phyloP scores from a whole-genome alignment of 805 yeast genomes.

The Starmerella floricola region DNA sequence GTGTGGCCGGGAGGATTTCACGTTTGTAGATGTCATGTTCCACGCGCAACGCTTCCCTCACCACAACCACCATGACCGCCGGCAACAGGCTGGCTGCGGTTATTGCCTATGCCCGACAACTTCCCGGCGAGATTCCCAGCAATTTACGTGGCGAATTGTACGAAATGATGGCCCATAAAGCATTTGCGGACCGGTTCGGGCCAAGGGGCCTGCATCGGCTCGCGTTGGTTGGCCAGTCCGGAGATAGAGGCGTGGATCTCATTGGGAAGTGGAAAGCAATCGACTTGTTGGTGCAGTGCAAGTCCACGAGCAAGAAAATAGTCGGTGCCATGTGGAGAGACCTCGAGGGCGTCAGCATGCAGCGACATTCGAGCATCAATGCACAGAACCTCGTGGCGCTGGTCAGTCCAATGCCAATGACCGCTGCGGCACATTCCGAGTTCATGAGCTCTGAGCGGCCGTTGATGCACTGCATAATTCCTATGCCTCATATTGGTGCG shows the following conservation, averaged over 20 bases:
- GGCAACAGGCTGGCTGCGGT: neutral
- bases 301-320: conserved; percentile 3
- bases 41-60: too few relatives aligned
- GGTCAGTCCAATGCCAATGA: conserved; percentile 15
- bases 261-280: conserved; percentile 6
- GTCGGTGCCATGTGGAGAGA: conserved; percentile 14
- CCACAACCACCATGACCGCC: too few relatives aligned
- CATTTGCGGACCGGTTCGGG: conserved; percentile 1
- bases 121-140: neutral
- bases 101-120: conserved; percentile 1
- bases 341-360: conserved; percentile 10
- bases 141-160: conserved; percentile 8
- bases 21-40: too few relatives aligned
- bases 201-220: conserved; percentile 4
- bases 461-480: conserved; percentile 13
- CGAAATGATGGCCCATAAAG: conserved; percentile 4
- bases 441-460: conserved; percentile 8
- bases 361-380: neutral
- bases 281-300: conserved; percentile 15
- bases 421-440: conserved; percentile 10
- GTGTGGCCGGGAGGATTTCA: too few relatives aligned
- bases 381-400: conserved; percentile 7
- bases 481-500: too few relatives aligned
- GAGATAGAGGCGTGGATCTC: conserved; percentile 17
- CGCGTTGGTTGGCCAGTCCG: conserved; percentile 10